phyloP scores from a whole-genome alignment of 495 filamentous ascomycete species.

The Rhizodiscina lignyota region DNA sequence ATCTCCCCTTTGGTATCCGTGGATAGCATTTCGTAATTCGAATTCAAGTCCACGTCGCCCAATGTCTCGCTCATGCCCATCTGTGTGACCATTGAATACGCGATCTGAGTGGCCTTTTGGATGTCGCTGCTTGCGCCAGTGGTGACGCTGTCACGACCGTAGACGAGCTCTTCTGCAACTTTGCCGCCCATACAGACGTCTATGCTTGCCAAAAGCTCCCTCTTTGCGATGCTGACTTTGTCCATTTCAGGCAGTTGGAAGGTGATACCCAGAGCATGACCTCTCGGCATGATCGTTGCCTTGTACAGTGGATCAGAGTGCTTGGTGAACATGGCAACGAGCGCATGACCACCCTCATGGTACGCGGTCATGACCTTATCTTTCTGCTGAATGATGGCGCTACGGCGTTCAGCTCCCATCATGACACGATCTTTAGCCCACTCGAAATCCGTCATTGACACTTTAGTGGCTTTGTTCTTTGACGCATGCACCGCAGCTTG shows the following conservation, averaged over 20 bases:
- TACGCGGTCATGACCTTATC: constrained; percentile 86
- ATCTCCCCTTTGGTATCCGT: constrained; percentile 70
- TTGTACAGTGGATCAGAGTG: constrained; percentile 72
- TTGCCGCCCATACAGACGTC: constrained; percentile 82
- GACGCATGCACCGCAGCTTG: constrained; percentile 86
- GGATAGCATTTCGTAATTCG: constrained; percentile 64
- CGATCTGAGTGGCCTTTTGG: constrained; percentile 55
- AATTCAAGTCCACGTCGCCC: constrained; percentile 73
- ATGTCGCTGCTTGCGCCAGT: constrained; percentile 55
- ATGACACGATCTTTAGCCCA: constrained; percentile 98
- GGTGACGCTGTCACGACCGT: constrained; percentile 72
- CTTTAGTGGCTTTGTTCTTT: constrained; percentile 54
- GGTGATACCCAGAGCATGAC: constrained; percentile 70
- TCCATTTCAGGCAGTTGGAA: constrained; percentile 79
- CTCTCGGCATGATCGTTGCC: constrained; percentile 88
- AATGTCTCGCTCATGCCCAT: constrained; percentile 80
- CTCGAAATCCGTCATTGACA: constrained; percentile 69
- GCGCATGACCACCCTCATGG: constrained; percentile 90
- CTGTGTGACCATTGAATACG: constrained; percentile 70
- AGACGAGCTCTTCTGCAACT: constrained; percentile 85
- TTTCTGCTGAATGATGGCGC: constrained; percentile 72
- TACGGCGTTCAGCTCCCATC: constrained; percentile 85
- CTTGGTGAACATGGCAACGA: constrained; percentile 68
- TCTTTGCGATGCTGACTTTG: constrained; percentile 59
- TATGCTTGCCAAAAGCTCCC: constrained; percentile 56